These are phyloP conservation scores for Digitaria exilis DNA, from an alignment of 202 grass and related monocot genomes.

Conservation along the genomic window DNA sequence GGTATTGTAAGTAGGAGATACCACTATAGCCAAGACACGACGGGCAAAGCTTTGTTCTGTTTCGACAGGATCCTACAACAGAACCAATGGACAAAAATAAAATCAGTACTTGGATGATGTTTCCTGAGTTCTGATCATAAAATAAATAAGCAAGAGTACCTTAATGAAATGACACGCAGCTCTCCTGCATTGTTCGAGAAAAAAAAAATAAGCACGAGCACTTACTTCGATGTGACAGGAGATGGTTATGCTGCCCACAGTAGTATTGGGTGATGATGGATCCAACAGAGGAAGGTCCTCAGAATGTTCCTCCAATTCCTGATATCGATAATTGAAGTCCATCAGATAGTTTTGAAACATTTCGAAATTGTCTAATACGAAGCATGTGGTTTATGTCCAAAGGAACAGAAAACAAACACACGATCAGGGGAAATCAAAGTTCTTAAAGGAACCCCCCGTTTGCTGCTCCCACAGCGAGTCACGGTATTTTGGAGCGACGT, in stretches of 20 bases:
- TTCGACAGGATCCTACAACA: slow-evolving; percentile 84
- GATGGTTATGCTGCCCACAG: slow-evolving; percentile 79
- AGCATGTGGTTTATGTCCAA: neutral
- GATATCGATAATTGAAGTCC: slow-evolving; percentile 22
- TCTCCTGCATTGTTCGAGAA: no score
- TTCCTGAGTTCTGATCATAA: slow-evolving; percentile 4
- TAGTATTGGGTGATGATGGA: slow-evolving; percentile 68
- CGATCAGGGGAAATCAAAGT: neutral
- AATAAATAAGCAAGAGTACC: slow-evolving; percentile 32
- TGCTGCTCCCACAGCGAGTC: no score
- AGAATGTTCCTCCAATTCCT: slow-evolving; percentile 79
- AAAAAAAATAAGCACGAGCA: slow-evolving; percentile 30
- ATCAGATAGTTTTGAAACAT: neutral
- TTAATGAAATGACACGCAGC: no score
- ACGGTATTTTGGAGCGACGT: no score
- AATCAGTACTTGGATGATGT: slow-evolving; percentile 19
- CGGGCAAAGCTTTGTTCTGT: slow-evolving; percentile 88
- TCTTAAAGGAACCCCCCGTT: no score
- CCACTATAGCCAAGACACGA: slow-evolving; percentile 79
- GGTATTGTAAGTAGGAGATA: slow-evolving; percentile 39
- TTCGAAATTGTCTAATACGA: neutral
- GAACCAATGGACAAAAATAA: slow-evolving; percentile 29
- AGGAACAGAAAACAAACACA: neutral
- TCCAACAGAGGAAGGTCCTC: slow-evolving; percentile 73
- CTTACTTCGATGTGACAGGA: slow-evolving; percentile 86